Evolutionary conservation across 1,284 basidiomycete genomes (phyloP).

Genomic region (Moesziomyces antarcticus): DNA sequence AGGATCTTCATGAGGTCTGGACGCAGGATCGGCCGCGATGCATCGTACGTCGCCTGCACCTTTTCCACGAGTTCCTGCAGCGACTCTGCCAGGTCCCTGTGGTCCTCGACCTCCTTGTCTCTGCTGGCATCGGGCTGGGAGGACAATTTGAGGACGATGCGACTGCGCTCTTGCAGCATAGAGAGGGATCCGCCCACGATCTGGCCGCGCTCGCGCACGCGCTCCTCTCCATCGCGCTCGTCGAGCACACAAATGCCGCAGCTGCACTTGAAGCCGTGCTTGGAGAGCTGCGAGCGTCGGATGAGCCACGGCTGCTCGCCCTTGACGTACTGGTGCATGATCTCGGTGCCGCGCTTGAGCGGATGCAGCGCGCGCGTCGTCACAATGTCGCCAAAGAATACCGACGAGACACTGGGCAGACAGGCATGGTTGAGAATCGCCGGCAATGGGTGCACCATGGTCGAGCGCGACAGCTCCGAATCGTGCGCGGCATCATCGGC

Average conservation of each 20-base stretch:
- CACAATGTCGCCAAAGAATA: slow-evolving; percentile 65
- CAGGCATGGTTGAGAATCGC: slow-evolving; percentile 67
- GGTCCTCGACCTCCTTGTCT: slow-evolving; percentile 31
- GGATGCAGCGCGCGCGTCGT: slow-evolving; percentile 61
- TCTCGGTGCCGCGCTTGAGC: slow-evolving; percentile 60
- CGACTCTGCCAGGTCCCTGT: slow-evolving; percentile 50
- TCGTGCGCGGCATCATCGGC: slow-evolving; percentile 16
- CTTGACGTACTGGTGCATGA: slow-evolving; percentile 66
- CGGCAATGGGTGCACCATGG: slow-evolving; percentile 66
- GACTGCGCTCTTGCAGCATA: slow-evolving; percentile 58
- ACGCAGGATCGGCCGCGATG: slow-evolving; percentile 30
- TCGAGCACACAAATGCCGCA: slow-evolving; percentile 62
- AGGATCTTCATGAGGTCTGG: slow-evolving; percentile 59
- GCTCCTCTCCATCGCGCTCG: slow-evolving; percentile 50
- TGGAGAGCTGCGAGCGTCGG: slow-evolving; percentile 57
- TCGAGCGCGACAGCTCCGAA: slow-evolving; percentile 53
- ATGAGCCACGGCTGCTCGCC: slow-evolving; percentile 60
- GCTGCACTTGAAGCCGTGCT: slow-evolving; percentile 63
- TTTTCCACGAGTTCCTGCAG: slow-evolving; percentile 45
- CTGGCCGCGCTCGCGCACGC: slow-evolving; percentile 39
- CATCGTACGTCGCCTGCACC: slow-evolving; percentile 56
- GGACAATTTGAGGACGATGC: slow-evolving; percentile 52
- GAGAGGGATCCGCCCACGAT: slow-evolving; percentile 51
- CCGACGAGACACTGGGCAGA: slow-evolving; percentile 65
- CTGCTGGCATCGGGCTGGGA: slow-evolving; percentile 4